A percentile compares a stretch with the other conserved stretches of the same genome.
Evolutionary conservation across 371 early-diverging fungal species (phyloP).

Genomic region (Mortierella sp.): DNA sequence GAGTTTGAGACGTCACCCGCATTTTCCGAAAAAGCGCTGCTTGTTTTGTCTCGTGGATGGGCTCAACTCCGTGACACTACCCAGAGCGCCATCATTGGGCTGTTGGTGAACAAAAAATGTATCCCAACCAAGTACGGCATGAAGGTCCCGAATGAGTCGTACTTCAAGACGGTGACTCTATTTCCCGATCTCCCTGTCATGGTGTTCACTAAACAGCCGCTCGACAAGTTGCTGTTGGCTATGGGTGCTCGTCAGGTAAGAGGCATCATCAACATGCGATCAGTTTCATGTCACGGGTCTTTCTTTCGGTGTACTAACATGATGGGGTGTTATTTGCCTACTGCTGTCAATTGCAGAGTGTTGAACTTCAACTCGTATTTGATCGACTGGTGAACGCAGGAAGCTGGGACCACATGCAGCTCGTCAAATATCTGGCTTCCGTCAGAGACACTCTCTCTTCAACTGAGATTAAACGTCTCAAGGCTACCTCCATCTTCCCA

Average conservation of each 20-base stretch:
- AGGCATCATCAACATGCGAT: background rate
- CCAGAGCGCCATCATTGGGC: constrained; percentile 59
- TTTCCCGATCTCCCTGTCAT: constrained; percentile 87
- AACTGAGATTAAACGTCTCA: constrained; percentile 71
- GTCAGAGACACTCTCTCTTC: constrained; percentile 72
- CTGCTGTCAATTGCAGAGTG: constrained; percentile 63
- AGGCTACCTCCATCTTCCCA: constrained; percentile 78
- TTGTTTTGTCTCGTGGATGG: constrained; percentile 65
- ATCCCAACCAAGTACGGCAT: constrained; percentile 82
- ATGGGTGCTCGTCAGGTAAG: constrained; percentile 86
- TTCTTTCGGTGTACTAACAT: too few species aligned
- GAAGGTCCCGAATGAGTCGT: constrained; percentile 75
- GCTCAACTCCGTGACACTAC: constrained; percentile 51
- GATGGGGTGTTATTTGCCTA: background rate
- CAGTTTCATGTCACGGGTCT: too few species aligned
- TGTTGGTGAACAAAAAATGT: constrained; percentile 65
- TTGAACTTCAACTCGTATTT: constrained; percentile 89
- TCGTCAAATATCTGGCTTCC: constrained; percentile 84
- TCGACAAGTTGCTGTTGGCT: constrained; percentile 68
- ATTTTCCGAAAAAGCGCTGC: constrained; percentile 76
- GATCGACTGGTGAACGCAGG: constrained; percentile 81
- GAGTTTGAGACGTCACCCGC: constrained; percentile 63
- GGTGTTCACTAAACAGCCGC: constrained; percentile 61
- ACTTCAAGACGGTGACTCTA: constrained; percentile 82
- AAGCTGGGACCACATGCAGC: constrained; percentile 88